These are phyloP conservation scores for Rugosomyces carneus DNA, from an alignment of 1,284 basidiomycete genomes.

Conservation along the genomic window DNA sequence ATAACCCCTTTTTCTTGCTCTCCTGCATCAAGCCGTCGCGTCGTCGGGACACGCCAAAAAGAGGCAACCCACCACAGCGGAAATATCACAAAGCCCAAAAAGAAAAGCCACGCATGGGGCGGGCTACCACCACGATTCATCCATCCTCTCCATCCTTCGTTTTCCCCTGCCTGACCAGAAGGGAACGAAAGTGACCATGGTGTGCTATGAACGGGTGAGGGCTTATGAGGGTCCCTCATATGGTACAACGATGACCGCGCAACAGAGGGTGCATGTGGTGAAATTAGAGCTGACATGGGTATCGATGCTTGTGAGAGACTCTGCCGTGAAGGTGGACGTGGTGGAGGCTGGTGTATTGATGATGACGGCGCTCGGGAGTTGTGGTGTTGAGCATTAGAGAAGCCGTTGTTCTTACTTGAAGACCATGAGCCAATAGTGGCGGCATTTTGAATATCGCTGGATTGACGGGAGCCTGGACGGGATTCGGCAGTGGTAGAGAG, in stretches of 20 bases:
- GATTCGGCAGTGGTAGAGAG: slow-evolving; percentile 43
- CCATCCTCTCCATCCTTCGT: slow-evolving; percentile 32
- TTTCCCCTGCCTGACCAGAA: slow-evolving; percentile 19
- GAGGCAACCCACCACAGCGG: slow-evolving; percentile 75
- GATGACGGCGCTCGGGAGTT: slow-evolving; percentile 14
- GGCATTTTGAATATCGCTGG: slow-evolving; percentile 27
- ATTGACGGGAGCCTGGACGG: slow-evolving; percentile 29
- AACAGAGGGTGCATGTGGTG: slow-evolving; percentile 69
- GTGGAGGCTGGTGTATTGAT: slow-evolving; percentile 21
- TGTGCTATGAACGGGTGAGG: slow-evolving; percentile 49
- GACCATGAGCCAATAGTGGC: slow-evolving; percentile 46
- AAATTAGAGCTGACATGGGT: slow-evolving; percentile 67
- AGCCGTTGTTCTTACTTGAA: slow-evolving; percentile 39
- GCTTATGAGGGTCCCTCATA: slow-evolving; percentile 72
- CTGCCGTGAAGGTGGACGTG: slow-evolving; percentile 35
- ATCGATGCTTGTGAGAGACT: slow-evolving; percentile 65
- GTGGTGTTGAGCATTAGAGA: slow-evolving; percentile 14
- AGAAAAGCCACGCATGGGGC: slow-evolving; percentile 70
- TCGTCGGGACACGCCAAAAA: slow-evolving; percentile 52
- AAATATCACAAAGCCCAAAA: slow-evolving; percentile 66
- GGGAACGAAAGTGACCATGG: slow-evolving; percentile 53
- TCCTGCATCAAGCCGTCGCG: slow-evolving; percentile 51
- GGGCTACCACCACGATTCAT: slow-evolving; percentile 59
- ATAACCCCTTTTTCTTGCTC: slow-evolving; percentile 65
- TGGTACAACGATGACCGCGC: slow-evolving; percentile 53